A percentile compares a stretch with the other conserved stretches of the same genome.
These are phyloP conservation scores for Elsinoe arachidis DNA, from an alignment of 2,329 filamentous ascomycete genomes.

Conservation along the genomic window DNA sequence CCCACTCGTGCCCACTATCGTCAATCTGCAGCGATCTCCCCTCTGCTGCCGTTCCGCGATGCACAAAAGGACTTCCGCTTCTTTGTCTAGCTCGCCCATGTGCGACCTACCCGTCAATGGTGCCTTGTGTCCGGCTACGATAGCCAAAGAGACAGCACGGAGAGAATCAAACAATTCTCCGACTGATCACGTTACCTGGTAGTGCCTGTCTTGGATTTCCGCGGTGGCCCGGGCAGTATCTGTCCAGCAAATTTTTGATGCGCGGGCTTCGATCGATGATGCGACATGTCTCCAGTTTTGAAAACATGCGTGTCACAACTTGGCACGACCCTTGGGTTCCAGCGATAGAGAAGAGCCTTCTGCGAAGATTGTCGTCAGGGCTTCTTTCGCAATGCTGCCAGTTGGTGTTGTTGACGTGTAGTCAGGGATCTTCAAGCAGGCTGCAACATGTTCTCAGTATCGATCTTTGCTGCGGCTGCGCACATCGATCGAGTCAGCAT, in stretches of 20 bases:
- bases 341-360: not conserved
- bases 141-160: not conserved
- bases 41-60: not conserved
- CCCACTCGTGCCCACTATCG: not conserved
- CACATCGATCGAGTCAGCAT: not conserved
- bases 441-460: not conserved
- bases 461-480: no score
- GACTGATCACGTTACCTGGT: not conserved
- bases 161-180: not conserved
- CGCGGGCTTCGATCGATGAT: conserved; percentile 8
- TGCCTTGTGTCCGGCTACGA: not conserved
- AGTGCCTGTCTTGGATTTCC: not conserved
- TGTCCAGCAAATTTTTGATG: not conserved
- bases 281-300: conserved; percentile 7
- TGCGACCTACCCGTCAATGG: not conserved
- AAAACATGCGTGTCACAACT: conserved; percentile 4
- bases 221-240: conserved; percentile 2
- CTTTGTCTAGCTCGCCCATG: not conserved
- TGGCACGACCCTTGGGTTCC: not conserved
- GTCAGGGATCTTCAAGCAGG: not conserved
- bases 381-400: not conserved
- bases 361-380: not conserved
- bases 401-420: not conserved
- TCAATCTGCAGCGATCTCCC: conserved; percentile 3
- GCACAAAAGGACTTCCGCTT: conserved; percentile 5